Conservation (phyloP, 495 filamentous ascomycete species). For the Baudoinia panamericana region DNA sequence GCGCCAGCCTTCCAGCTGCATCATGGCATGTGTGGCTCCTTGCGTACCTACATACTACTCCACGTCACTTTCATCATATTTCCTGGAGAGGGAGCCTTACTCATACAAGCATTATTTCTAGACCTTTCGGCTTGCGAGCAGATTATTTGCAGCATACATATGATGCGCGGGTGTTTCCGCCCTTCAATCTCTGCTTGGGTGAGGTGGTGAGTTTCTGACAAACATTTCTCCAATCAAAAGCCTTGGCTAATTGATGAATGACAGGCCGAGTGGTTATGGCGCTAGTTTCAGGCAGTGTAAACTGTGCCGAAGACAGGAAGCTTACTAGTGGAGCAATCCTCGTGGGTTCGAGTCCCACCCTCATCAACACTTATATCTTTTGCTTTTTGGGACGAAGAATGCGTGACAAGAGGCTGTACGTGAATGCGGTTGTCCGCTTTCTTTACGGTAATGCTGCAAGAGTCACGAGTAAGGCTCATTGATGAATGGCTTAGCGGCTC, state of each 20-base stretch:
- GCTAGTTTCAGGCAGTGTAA: too few relatives aligned
- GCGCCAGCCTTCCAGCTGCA: background rate
- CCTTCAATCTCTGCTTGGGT: too few relatives aligned
- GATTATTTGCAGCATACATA: background rate
- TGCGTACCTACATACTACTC: background rate
- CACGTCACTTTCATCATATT: too few relatives aligned
- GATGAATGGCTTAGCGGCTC: background rate
- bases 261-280: too few relatives aligned
- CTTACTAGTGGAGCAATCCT: too few relatives aligned
- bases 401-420: background rate
- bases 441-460: too few relatives aligned
- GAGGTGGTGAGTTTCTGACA: too few relatives aligned
- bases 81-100: too few relatives aligned
- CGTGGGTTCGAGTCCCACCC: background rate
- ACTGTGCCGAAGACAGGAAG: too few relatives aligned
- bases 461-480: background rate
- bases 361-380: background rate
- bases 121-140: background rate
- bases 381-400: background rate
- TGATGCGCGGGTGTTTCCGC: background rate
- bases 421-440: too few relatives aligned
- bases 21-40: constrained; percentile 4
- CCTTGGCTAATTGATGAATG: too few relatives aligned
- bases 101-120: background rate
- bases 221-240: too few relatives aligned